Percentiles rank a stretch among this genome's conserved stretches.
Conservation (phyloP, 257 asterid species). For the Solanum sitiens region DNA sequence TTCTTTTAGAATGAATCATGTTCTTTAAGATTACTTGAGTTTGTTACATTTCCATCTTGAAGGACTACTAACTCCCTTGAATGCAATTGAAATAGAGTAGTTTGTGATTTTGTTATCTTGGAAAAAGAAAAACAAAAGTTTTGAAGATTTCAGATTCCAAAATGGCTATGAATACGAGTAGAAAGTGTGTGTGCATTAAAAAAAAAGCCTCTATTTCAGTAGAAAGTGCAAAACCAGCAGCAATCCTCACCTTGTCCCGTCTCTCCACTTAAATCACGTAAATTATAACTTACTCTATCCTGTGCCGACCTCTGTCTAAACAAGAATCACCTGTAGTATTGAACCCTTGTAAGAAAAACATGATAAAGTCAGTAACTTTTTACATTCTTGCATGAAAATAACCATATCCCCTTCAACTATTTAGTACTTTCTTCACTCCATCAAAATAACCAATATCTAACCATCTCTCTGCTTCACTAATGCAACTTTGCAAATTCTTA, state of each 20-base stretch:
- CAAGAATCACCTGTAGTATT: neutral
- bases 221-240: neutral
- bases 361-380: neutral
- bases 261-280: neutral
- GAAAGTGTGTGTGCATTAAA: neutral
- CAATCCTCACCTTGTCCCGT: neutral
- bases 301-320: neutral
- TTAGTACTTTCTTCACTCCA: neutral
- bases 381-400: neutral
- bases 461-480: neutral
- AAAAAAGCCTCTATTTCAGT: neutral
- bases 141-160: neutral
- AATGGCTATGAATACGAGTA: neutral
- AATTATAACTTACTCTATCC: neutral
- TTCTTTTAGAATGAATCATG: neutral
- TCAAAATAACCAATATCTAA: neutral
- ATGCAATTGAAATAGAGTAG: neutral
- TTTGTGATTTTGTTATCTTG: neutral
- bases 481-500: neutral
- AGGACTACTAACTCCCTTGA: neutral
- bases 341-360: neutral
- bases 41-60: neutral
- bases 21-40: neutral
- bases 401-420: neutral
- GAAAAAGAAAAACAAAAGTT: neutral